phyloP scores from a whole-genome alignment of 202 grass and related monocot genomes.

The Schoenoplectus tabernaemontani region DNA sequence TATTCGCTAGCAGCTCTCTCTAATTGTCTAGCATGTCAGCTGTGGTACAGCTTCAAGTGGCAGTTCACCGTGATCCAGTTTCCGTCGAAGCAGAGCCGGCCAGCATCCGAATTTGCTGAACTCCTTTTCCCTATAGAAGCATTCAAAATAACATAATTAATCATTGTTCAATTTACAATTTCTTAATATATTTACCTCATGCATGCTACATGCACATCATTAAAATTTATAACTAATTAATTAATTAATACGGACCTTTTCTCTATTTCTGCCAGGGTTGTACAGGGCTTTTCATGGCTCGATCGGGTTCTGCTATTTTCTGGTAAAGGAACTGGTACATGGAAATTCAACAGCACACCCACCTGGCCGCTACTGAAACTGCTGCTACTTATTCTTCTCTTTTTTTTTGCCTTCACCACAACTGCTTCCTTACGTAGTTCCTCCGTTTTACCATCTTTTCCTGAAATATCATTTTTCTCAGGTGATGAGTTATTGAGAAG shows the following conservation, averaged over 20 bases:
- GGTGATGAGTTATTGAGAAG: background rate
- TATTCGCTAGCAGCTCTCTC: background rate
- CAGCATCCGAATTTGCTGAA: background rate
- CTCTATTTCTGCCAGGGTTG: background rate
- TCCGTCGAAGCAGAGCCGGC: background rate
- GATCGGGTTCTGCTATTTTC: background rate
- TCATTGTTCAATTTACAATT: background rate
- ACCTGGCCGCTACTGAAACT: background rate
- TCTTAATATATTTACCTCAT: background rate
- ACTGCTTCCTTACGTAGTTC: background rate
- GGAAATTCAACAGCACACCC: background rate
- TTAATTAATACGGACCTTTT: background rate
- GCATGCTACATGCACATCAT: background rate
- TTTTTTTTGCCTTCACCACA: background rate
- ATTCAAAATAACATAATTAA: background rate
- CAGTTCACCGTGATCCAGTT: background rate
- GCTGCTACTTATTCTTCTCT: conserved; percentile 14
- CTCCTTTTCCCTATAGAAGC: too few species aligned
- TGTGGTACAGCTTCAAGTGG: background rate
- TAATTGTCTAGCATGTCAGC: background rate
- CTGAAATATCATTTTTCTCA: background rate
- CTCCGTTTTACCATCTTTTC: background rate
- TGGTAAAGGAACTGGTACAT: too few species aligned
- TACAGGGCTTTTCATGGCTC: background rate
- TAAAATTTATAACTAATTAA: background rate